Base-by-base conservation (phyloP, 768 basidiomycete species). In the Boletus fagicola region DNA sequence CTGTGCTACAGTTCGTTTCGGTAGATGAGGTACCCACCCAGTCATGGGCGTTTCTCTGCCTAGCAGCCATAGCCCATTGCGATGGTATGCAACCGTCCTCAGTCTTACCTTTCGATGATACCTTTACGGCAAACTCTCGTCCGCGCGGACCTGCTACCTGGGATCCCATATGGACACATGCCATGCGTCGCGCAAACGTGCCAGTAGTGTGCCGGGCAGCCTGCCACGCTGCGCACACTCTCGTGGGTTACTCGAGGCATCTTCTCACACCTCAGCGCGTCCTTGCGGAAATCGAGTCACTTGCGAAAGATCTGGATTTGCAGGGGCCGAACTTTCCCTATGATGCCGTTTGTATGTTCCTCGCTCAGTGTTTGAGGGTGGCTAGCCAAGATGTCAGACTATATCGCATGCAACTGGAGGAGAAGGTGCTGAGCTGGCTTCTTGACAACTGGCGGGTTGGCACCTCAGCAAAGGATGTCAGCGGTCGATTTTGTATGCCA, bases 291-390 rank as follows among this genome's bases (percentile, higher is more conserved):
- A 85, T 98, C 48, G 93, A 94, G 67, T 77, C 79, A 0, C 76
- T 98, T 47, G 81, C 85, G 1, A 87, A 87, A 59, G 92, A 96
- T 60, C 77, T 99, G 56, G 88, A 92, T 61, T 81, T 97, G 16
- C 96, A 98, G 73, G 95, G 94, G 0, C 94, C 95, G 2, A 75
- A 84, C 15, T 87, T 83, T 64, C 93, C 94, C 0, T 90, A 82
- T 64, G 97, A 99, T 67, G 86, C 95, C 1, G 92, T 96, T 39
- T 97, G 95, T 76, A 76, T 78, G 55, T 93, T 98, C 68, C 77
- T 98, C 46, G 75, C 82, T 6, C 76, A 81, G 28, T 87, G 84
- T 54, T 76, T 98, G 47, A 79, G 77, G 18, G 76, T 92, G 24
- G 86, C 92, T 0, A 85, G 82, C 56, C 86, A 88, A 66, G 94